Evolutionary conservation across 2,329 filamentous ascomycete species (phyloP).

Genomic region (Hypoxylon sp.): DNA sequence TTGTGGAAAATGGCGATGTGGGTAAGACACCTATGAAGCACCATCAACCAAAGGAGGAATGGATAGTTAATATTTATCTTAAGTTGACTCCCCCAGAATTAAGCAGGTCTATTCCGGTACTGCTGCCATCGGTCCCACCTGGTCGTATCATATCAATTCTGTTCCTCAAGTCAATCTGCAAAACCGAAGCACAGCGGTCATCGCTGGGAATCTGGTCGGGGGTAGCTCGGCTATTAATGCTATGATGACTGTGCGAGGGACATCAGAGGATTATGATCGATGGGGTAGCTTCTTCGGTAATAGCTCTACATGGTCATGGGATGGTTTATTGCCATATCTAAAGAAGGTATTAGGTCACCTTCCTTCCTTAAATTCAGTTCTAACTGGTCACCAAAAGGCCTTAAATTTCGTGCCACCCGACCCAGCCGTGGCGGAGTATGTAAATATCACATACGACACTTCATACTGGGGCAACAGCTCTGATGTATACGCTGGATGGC

Average conservation of each 20-base stretch:
- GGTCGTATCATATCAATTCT: slow-evolving; percentile 51
- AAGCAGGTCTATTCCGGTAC: slow-evolving; percentile 48
- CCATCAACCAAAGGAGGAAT: not conserved
- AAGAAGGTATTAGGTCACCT: slow-evolving; percentile 51
- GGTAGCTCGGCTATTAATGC: slow-evolving; percentile 53
- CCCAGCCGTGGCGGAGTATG: slow-evolving; percentile 44
- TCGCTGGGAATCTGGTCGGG: slow-evolving; percentile 50
- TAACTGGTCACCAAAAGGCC: slow-evolving; percentile 30
- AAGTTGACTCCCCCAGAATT: slow-evolving; percentile 50
- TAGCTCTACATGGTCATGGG: slow-evolving; percentile 53
- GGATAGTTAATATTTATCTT: slow-evolving; percentile 20
- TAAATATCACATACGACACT: slow-evolving; percentile 55
- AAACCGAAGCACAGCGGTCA: slow-evolving; percentile 46
- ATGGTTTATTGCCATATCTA: slow-evolving; percentile 54
- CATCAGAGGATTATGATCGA: slow-evolving; percentile 54
- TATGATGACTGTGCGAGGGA: slow-evolving; percentile 52
- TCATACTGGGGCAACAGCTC: slow-evolving; percentile 59
- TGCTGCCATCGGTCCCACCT: slow-evolving; percentile 47
- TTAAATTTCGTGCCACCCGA: slow-evolving; percentile 49
- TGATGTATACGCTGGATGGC: slow-evolving; percentile 58
- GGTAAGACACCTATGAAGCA: slow-evolving; percentile 32
- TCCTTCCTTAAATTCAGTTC: slow-evolving; percentile 13
- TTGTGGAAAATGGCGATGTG: slow-evolving; percentile 51
- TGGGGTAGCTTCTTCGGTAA: slow-evolving; percentile 56
- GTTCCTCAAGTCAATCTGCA: slow-evolving; percentile 48